These are phyloP conservation scores for Fraxinus quadrangulata DNA, from an alignment of 257 asterid genomes.

Conservation along the genomic window DNA sequence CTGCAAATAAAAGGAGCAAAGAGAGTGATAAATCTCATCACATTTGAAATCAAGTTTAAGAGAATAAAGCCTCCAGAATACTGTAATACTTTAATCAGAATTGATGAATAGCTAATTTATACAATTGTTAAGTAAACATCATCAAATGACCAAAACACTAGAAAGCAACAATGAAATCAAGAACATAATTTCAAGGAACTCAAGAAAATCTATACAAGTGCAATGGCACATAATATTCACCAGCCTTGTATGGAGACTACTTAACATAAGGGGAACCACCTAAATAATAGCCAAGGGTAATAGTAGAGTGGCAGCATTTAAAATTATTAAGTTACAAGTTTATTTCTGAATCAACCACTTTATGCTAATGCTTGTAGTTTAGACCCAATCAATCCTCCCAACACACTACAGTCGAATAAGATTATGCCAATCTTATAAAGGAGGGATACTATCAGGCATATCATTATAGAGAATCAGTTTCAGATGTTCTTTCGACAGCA, in stretches of 20 bases:
- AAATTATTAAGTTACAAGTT: background rate
- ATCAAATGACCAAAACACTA: conserved; percentile 17
- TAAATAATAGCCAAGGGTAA: background rate
- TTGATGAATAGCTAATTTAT: background rate
- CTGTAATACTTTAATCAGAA: background rate
- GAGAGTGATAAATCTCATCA: conserved; percentile 16
- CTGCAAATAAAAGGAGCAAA: conserved; percentile 54
- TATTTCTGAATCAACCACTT: conserved; percentile 12
- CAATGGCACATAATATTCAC: background rate
- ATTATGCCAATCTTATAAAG: conserved; percentile 9
- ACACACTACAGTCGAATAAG: conserved; percentile 4
- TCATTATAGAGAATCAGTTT: conserved; percentile 1
- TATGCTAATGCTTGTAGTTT: background rate
- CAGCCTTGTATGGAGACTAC: background rate
- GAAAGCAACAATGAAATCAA: background rate
- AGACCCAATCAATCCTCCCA: background rate
- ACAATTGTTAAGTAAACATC: background rate
- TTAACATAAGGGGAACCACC: background rate
- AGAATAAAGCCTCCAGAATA: conserved; percentile 9
- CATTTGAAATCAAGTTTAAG: conserved; percentile 6
- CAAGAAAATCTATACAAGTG: conserved; percentile 11
- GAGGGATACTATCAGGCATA: background rate
- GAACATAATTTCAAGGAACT: conserved; percentile 18
- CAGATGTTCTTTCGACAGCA: background rate
- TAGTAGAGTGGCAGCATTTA: conserved; percentile 13